Evolutionary conservation across 768 basidiomycete genomes (phyloP), one percentile per base, ranked within the genome.

Genomic region (Hygrocybe coccinea): DNA sequence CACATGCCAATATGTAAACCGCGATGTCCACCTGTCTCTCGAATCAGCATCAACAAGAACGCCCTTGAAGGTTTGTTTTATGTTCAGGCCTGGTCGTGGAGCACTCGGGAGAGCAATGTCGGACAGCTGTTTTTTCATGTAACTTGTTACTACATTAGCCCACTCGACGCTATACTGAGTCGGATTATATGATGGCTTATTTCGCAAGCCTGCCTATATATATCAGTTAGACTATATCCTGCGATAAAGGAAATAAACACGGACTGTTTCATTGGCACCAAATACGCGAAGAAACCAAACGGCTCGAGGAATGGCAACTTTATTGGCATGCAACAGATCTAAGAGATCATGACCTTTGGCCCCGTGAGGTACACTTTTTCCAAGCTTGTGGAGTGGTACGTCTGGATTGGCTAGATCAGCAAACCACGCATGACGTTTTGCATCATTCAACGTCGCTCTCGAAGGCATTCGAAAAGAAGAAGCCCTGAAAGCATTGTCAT

Each of bases 221-320:
- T 6, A n/a, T 2, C 9, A 17, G 11, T 54, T 15, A 33, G 48
- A 21, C 25, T 49, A 24, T 45, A 38, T 59, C 14, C 56, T 52
- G 21, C n/a, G 21, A 44, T 49, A 48, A 33, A 57, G 1, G 21
- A 52, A 24, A 43, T 33, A 14, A 14, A 4, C 44, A 56, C 73
- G 45, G 65, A 90, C 89, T 48, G 87, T 89, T 70, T 94, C 91
- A 61, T 92, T 91, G 17, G 86, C 89, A 22, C 91, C 91, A 62
- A 91, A 83, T 3, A 91, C 89, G 17, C 91, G 81, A 24, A 93
- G 74, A 65, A 92, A 89, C 91, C 91, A 94, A 6, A 92, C 83
- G 3, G 91, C 91, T 44, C 91, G 79, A 1, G 86, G 78, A 34
- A 91, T 86, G 5, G 86, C 86, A 24, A 93, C 87, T 55, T 85